phyloP scores from a whole-genome alignment of 768 basidiomycete genomes.

The Tulasnella sp. region DNA sequence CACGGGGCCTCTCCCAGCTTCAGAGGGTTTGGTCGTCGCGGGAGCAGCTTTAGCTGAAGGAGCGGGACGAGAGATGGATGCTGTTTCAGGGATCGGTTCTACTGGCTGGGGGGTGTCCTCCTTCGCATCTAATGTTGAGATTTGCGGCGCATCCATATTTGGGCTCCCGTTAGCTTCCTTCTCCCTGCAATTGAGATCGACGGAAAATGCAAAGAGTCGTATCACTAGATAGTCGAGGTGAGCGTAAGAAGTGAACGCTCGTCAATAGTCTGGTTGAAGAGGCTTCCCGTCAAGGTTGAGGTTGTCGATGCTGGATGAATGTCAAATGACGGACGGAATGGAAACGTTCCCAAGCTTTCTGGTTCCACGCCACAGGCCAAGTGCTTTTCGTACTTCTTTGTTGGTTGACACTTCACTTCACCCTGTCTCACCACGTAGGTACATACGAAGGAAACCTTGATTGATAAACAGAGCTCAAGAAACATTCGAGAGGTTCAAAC shows the following conservation, averaged over 20 bases:
- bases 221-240: neutral
- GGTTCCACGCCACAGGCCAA: neutral
- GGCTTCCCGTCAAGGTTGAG: neutral
- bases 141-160: constrained; percentile 1
- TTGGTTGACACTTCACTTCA: neutral
- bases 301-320: neutral
- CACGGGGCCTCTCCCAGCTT: neutral
- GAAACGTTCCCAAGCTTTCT: neutral
- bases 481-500: too few species aligned
- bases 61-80: too few species aligned
- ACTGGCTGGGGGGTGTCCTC: constrained; percentile 1
- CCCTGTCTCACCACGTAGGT: too few species aligned
- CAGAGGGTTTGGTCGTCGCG: neutral
- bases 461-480: too few species aligned
- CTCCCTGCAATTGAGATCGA: neutral
- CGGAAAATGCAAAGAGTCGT: too few species aligned
- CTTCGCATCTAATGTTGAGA: neutral
- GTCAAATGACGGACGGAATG: neutral
- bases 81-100: neutral
- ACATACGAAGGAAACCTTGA: too few species aligned
- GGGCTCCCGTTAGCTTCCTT: neutral
- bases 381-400: too few species aligned
- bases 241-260: neutral
- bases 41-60: neutral
- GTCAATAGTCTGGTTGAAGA: neutral